A percentile compares a stretch with the other conserved stretches of the same genome.
phyloP scores from a whole-genome alignment of 2,329 filamentous ascomycete genomes.

The Colletotrichum karsti region DNA sequence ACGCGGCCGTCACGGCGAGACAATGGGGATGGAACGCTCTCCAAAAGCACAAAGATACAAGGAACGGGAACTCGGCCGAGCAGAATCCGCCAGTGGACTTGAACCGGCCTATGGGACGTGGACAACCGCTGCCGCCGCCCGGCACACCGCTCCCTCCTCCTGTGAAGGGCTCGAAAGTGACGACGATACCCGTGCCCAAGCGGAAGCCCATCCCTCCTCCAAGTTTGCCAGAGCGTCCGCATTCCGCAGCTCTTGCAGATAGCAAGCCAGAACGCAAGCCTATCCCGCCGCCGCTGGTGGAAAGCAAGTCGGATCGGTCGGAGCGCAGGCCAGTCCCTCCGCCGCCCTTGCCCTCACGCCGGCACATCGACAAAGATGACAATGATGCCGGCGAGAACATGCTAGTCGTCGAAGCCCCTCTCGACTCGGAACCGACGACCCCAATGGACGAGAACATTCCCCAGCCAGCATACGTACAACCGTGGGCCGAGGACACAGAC shows the following conservation, averaged over 20 bases:
- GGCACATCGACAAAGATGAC: constrained; percentile 44
- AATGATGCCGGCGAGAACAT: constrained; percentile 57
- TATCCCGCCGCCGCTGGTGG: constrained; percentile 48
- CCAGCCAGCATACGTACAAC: constrained; percentile 10
- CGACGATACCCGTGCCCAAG: constrained; percentile 66
- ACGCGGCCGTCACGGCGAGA: constrained; percentile 62
- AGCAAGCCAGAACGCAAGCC: constrained; percentile 55
- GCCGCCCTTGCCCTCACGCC: constrained; percentile 59
- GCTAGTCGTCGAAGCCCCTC: constrained; percentile 71
- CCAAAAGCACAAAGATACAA: constrained; percentile 57
- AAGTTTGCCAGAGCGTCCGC: constrained; percentile 24
- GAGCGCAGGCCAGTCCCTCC: constrained; percentile 44
- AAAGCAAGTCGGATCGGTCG: constrained; percentile 10
- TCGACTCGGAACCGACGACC: constrained; percentile 67
- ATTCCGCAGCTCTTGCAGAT: constrained; percentile 16
- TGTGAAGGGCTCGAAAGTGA: constrained; percentile 66
- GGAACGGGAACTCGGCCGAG: constrained; percentile 32
- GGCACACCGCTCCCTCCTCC: constrained; percentile 81
- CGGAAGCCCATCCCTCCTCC: constrained; percentile 67
- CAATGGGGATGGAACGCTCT: constrained; percentile 69
- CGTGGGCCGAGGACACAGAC: constrained; percentile 14
- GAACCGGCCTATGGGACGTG: constrained; percentile 80
- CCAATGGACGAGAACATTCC: constrained; percentile 47
- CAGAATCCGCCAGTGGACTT: constrained; percentile 48
- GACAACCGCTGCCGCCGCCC: constrained; percentile 82